phyloP scores from a whole-genome alignment of 352 stramenopile genomes.

The Phytophthora ohioensis region DNA sequence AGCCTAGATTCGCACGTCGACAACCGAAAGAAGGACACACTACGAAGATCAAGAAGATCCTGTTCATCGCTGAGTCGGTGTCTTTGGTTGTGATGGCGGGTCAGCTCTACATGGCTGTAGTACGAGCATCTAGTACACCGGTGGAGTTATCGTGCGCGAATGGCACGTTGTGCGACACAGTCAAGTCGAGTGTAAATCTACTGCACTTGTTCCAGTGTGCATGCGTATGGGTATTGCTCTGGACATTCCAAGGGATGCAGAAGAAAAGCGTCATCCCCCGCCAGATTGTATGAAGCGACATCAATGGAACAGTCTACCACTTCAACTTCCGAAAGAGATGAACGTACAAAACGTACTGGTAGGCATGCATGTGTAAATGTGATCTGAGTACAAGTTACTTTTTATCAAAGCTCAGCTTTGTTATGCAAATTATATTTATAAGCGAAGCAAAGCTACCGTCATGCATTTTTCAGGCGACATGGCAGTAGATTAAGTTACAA shows the following conservation, averaged over 20 bases:
- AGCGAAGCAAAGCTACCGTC: no score
- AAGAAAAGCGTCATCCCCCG: constrained; percentile 26
- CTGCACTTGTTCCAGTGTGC: constrained; percentile 49
- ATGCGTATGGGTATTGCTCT: constrained; percentile 45
- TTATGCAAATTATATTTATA: no score
- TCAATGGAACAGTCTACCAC: neutral
- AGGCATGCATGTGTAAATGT: neutral
- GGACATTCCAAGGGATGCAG: constrained; percentile 39
- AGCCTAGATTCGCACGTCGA: constrained; percentile 18
- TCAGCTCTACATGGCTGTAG: constrained; percentile 47
- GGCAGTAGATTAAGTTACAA: no score
- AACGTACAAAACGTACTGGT: neutral
- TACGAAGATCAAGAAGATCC: constrained; percentile 56
- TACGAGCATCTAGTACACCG: constrained; percentile 23
- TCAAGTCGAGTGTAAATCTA: constrained; percentile 42
- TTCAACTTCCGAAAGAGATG: neutral
- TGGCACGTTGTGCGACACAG: constrained; percentile 49
- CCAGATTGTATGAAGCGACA: constrained; percentile 26
- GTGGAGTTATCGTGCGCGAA: constrained; percentile 66
- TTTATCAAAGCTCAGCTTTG: no score
- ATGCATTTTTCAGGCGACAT: no score
- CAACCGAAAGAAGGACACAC: constrained; percentile 42
- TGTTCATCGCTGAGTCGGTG: constrained; percentile 55
- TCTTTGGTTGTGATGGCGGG: constrained; percentile 47
- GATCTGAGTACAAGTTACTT: no score